Evolutionary conservation across 1,284 basidiomycete genomes (phyloP), one percentile per base, ranked within the genome.

Genomic region (Flammula alnicola): DNA sequence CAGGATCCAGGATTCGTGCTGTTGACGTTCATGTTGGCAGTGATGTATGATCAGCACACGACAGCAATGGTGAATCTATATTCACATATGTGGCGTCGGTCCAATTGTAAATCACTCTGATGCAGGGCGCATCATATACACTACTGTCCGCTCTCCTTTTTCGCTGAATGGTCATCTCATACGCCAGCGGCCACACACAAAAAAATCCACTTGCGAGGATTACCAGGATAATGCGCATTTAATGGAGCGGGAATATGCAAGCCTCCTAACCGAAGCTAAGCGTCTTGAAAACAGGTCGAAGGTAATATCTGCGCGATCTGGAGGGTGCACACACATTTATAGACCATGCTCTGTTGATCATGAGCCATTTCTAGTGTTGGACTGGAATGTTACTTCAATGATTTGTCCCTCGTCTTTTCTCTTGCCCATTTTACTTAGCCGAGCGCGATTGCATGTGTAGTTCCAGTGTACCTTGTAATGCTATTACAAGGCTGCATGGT

Each of bases 21-120:
- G 14, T 48, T 79, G 8, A 68, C 70, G 14, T 70, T 72, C 43
- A 58, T 80, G 29, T 79, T 78, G 77, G n/a, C n/a, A n/a, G n/a
- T n/a, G 76, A 80, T 56, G 70, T 76, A 1, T 56, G 80, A 46
- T 80, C 78, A 53, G 67, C 76, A 2, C 80, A 78, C 78, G 78
- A 80, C 47, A 55, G 67, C 76, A 4, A 62, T 79, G 12, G 77
- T 79, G 50, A 43, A 58, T 4, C 58, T 80, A n/a, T 74, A 74
- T 44, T 50, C 59, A 5, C 73, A 79, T 53, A 71, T 79, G 27
- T 72, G 69, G 46, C 57, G 51, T 19, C 32, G n/a, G n/a, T n/a
- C n/a, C n/a, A n/a, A n/a, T n/a, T n/a, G n/a, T n/a, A n/a, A 37
- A 68, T 70, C 56, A 40, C 49, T 5, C 55, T 67, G 4, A 71